A percentile compares a stretch with the other conserved stretches of the same genome.
Evolutionary conservation across 805 yeast species (phyloP).

Genomic region (Geotrichum ghanense): DNA sequence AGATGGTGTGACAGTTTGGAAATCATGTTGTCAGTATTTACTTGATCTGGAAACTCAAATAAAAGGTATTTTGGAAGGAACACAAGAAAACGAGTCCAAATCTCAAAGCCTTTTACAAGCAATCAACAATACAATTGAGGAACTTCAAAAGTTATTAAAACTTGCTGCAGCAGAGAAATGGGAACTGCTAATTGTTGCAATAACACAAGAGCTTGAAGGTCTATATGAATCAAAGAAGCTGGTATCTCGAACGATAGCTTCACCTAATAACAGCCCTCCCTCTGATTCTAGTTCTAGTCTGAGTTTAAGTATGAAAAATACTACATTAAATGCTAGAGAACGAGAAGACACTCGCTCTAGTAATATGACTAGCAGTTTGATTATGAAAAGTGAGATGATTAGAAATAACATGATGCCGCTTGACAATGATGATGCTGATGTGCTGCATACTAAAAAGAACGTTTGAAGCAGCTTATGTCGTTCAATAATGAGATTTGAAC

Average conservation of each 20-base stretch:
- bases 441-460: background rate
- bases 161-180: background rate
- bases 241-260: no score
- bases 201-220: background rate
- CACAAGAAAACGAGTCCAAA: background rate
- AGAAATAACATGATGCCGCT: background rate
- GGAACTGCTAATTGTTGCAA: background rate
- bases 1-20: background rate
- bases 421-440: background rate
- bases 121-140: background rate
- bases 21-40: background rate
- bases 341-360: background rate
- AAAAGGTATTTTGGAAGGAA: background rate
- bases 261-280: background rate
- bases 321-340: background rate
- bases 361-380: background rate
- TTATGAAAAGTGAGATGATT: conserved; percentile 1
- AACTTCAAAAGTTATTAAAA: background rate
- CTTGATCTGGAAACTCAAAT: background rate
- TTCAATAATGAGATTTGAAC: no score
- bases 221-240: background rate
- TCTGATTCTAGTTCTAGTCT: background rate
- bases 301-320: background rate
- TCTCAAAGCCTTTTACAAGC: background rate
- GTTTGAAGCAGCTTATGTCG: no score